Base-by-base conservation (phyloP, 1,139 yeast species). In the Candida buenavistaensis region DNA sequence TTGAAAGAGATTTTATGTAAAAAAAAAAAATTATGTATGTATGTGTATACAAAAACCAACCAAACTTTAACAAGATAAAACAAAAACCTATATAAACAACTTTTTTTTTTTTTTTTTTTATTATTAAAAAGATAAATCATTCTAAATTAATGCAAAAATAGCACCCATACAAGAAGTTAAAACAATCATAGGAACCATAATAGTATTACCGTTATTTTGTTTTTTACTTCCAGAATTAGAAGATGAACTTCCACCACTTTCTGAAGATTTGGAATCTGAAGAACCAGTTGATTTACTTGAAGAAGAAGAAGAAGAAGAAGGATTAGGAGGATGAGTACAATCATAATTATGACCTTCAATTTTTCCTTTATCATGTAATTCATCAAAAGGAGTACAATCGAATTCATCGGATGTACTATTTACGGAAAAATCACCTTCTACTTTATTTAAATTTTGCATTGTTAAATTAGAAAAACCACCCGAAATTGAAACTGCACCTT, bases 341-440 rank as follows among this genome's bases (percentile, higher is more conserved):
- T 57, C 59, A 55, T 53, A 67, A 61, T 68, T 67, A 59, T 70
- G 72, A 40, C 75, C 75, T 52, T 66, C 59, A 44, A 68, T 68
- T 47, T 60, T 61, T 34, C 59, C 57, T 36, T 44, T 46, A 30
- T 53, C 45, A 40, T 62, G 57, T 50, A 61, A 62, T 41, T 54
- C 48, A 45, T 66, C 55, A 51, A 66, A 67, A 20, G 39, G 58
- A 21, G 52, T 37, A 54, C 76, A 70, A 46, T 59, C 59, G 45
- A 69, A 67, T 38, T 68, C 66, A 30, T 63, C 62, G 36, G 61
- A 55, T 30, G 69, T 64, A 37, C 70, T 55, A 32, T 50, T 43
- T 36, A 69, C 59, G 29, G 57, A 46, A 50, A 70, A 70, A 52
- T 69, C 75, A 46, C 76, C 76, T 39, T 60, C 67, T 33, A 69